Conservation (phyloP, 352 stramenopile genomes). For the Phytopythium aichiense region DNA sequence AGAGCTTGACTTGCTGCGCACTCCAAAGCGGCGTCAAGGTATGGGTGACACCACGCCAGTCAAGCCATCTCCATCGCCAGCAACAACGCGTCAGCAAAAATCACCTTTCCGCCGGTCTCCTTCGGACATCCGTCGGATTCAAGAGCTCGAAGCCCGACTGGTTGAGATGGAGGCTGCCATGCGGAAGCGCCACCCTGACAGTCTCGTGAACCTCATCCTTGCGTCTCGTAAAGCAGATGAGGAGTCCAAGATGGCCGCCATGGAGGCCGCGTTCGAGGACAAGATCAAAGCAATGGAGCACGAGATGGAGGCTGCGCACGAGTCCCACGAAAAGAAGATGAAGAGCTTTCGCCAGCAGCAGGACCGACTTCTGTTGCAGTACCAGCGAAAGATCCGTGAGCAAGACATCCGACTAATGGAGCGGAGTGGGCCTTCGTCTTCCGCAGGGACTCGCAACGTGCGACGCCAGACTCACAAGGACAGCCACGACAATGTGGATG, state of each 20-base stretch:
- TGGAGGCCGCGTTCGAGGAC: conserved; percentile 31
- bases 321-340: conserved; percentile 50
- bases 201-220: conserved; percentile 73
- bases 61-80: conserved; percentile 2
- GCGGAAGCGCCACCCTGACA: conserved; percentile 71
- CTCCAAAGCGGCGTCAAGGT: not conserved
- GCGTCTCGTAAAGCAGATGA: conserved; percentile 63
- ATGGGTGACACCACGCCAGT: not conserved
- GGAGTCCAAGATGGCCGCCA: conserved; percentile 39
- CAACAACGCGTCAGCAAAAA: not conserved
- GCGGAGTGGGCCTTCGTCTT: conserved; percentile 7
- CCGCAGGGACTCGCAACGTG: conserved; percentile 7
- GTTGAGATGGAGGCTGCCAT: conserved; percentile 75
- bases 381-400: conserved; percentile 55
- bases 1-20: conserved; percentile 10
- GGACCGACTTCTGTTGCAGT: conserved; percentile 69
- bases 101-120: conserved; percentile 22
- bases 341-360: conserved; percentile 76
- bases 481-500: conserved; percentile 29
- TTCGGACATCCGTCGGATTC: conserved; percentile 67
- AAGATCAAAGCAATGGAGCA: conserved; percentile 36
- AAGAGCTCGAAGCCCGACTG: conserved; percentile 63
- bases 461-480: conserved; percentile 7
- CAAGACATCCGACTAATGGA: conserved; percentile 37
- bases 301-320: conserved; percentile 50